Conservation (phyloP, 768 basidiomycete species). For the Russula sp. region DNA sequence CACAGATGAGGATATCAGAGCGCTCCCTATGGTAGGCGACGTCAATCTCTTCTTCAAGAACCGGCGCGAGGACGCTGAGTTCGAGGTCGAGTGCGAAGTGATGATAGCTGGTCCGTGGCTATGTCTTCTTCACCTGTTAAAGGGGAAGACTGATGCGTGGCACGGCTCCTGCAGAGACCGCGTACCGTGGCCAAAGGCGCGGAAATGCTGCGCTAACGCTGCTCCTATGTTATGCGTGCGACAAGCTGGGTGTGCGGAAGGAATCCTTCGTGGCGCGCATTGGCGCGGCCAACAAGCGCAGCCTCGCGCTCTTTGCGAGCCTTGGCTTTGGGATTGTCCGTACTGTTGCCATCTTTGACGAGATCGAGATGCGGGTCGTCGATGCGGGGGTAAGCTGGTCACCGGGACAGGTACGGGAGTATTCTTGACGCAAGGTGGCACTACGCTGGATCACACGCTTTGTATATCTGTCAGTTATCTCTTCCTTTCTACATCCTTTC, state of each 20-base stretch:
- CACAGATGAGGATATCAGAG: slow-evolving; percentile 29
- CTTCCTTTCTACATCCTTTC: no score
- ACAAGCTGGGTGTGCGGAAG: slow-evolving; percentile 36
- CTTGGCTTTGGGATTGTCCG: slow-evolving; percentile 72
- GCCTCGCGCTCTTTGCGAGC: slow-evolving; percentile 65
- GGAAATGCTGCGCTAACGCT: slow-evolving; percentile 59
- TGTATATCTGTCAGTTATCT: neutral
- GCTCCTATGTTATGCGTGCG: slow-evolving; percentile 62
- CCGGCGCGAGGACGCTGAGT: slow-evolving; percentile 30
- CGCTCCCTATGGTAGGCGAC: slow-evolving; percentile 78
- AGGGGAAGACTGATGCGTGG: neutral
- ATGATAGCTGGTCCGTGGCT: slow-evolving; percentile 76
- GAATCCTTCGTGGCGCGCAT: slow-evolving; percentile 62
- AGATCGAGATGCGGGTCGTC: slow-evolving; percentile 68
- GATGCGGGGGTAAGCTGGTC: neutral
- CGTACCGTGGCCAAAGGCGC: slow-evolving; percentile 62
- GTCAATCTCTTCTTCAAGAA: slow-evolving; percentile 86
- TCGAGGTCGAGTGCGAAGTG: slow-evolving; percentile 81
- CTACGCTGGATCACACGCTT: neutral
- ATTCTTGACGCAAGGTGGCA: neutral
- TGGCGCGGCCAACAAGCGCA: slow-evolving; percentile 58
- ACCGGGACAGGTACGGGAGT: slow-evolving; percentile 8
- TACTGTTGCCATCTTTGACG: slow-evolving; percentile 65
- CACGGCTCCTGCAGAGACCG: slow-evolving; percentile 42
- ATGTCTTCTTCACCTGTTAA: neutral